Evolutionary conservation across 352 stramenopile genomes (phyloP), one percentile per base, ranked within the genome.

Genomic region (Phytophthora capsici): DNA sequence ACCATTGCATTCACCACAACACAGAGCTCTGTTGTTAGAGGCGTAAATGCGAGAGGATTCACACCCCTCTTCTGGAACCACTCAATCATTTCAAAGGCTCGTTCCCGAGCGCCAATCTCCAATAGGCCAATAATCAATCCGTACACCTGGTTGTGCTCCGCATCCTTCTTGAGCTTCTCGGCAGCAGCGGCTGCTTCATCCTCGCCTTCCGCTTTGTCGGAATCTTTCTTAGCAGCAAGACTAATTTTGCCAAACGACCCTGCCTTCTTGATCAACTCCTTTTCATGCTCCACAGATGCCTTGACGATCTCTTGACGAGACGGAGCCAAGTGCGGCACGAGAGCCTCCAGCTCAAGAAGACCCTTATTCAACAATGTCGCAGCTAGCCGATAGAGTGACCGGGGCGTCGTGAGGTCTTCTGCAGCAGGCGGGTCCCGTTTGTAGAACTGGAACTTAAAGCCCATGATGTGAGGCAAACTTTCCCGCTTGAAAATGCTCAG

Each of bases 401-500:
- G 78, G 1, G 84, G 83, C 16, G 89, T 93, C 28, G 62, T 72
- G 4, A 80, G 28, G 7, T 63, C 71, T 26, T 86, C 76, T 2
- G 63, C 45, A 44, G 55, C 60, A 26, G 71, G 50, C 16, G 60
- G 66, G 9, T 75, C 57, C 17, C 69, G 69, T 55, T 90, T 89
- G 82, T 98, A 98, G 36, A 92, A 96, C 56, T 91, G 78, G 53
- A 97, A 97, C 73, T 98, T 98, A 71, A 98, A 98, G 14, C 94
- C 94, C 14, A 98, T 63, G 10, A 98, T 78, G 57, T 98, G 92
- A 1, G 88, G 87, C 26, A 98, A 74, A 49, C 75, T 89, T 26
- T 89, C 83, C 4, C 71, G 73, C 52, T 92, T 93, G 66, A 97
- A 97, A 20, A 77, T 65, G 1, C 59, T 62, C 2, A 97, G 61